Base-by-base conservation (phyloP, 2,329 filamentous ascomycete genomes). In the Colletotrichum cereale region DNA sequence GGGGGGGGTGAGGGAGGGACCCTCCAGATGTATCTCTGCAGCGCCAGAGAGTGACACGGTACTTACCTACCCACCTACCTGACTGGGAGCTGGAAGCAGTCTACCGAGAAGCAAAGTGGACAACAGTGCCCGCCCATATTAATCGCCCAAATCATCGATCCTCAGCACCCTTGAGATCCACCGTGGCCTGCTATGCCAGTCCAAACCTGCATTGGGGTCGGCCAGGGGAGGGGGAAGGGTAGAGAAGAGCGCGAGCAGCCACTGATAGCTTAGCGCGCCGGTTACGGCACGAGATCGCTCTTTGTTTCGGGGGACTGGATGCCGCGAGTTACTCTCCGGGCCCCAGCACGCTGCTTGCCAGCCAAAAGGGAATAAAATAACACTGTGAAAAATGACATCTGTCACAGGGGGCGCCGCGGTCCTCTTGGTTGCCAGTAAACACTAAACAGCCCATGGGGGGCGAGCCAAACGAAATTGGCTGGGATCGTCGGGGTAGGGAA, bases 401-500 rank as follows among this genome's bases (percentile, higher is more conserved):
- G 52, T 44, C 29, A 68, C 68, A 68, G 58, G 65, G 53, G n/a
- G 34, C 57, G 36, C 26, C n/a, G n/a, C n/a, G n/a, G n/a, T n/a
- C 40, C 16, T 47, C 38, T 38, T 26, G 63, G 34, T 18, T 38
- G 31, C 5, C 16, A 26, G 31, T 48, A 21, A 34, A 26, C 40
- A 34, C 31, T 36, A 50, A 47, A 34, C 42, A 48, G 42, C 12
- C 42, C 31, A n/a, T 10, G n/a, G 31, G 66, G 62, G 56, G 53
- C 48, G 26, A 53, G 57, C 34, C 58, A 60, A 47, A 68, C 34
- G 65, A 66, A 71, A 68, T 68, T 71, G 67, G 47, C 65, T 68
- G 65, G 58, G 68, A 71, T 69, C 68, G 68, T 60, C 68, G 36
- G 24, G 40, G 44, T 58, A 71, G 53, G 68, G 68, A 63, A 68